These are phyloP conservation scores for Nakazawaea siamensis DNA, from an alignment of 805 yeast species.

Conservation along the genomic window DNA sequence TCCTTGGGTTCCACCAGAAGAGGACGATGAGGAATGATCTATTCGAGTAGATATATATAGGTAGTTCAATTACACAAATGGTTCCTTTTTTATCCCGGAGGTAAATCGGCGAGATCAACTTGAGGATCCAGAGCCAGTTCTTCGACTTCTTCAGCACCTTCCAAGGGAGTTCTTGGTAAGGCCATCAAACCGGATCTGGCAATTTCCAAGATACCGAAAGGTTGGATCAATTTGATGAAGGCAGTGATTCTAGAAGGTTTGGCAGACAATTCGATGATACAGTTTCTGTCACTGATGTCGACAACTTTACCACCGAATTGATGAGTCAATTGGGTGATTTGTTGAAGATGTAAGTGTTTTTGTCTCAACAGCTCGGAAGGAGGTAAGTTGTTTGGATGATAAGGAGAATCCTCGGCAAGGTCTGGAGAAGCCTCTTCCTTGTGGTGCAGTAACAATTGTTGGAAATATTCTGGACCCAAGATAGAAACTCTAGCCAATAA, in stretches of 20 bases:
- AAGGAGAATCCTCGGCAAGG: slow-evolving; percentile 34
- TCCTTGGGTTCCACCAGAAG: slow-evolving; percentile 50
- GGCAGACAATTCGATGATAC: slow-evolving; percentile 89
- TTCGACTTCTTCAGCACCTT: slow-evolving; percentile 32
- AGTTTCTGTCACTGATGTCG: slow-evolving; percentile 88
- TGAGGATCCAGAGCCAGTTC: slow-evolving; percentile 39
- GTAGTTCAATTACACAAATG: too few relatives aligned
- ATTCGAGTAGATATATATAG: too few relatives aligned
- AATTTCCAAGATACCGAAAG: slow-evolving; percentile 93
- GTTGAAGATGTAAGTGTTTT: slow-evolving; percentile 82
- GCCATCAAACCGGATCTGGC: slow-evolving; percentile 99
- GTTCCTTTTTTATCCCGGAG: slow-evolving; percentile 83
- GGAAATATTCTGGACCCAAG: slow-evolving; percentile 97
- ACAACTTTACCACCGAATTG: slow-evolving; percentile 92
- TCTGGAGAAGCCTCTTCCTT: slow-evolving; percentile 37
- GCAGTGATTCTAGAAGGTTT: slow-evolving; percentile 86
- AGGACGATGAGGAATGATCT: slow-evolving; percentile 20
- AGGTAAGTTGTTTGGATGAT: slow-evolving; percentile 84
- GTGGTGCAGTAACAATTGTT: slow-evolving; percentile 87
- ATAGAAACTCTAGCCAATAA: slow-evolving; percentile 86
- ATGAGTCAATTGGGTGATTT: slow-evolving; percentile 68
- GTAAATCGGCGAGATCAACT: slow-evolving; percentile 84
- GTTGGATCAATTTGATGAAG: slow-evolving; percentile 82
- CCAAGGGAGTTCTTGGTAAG: slow-evolving; percentile 88
- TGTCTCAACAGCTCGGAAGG: slow-evolving; percentile 91